A percentile compares a stretch with the other conserved stretches of the same genome.
These are phyloP conservation scores for Leucosporidium scottii DNA, from an alignment of 768 basidiomycete species.

Conservation along the genomic window DNA sequence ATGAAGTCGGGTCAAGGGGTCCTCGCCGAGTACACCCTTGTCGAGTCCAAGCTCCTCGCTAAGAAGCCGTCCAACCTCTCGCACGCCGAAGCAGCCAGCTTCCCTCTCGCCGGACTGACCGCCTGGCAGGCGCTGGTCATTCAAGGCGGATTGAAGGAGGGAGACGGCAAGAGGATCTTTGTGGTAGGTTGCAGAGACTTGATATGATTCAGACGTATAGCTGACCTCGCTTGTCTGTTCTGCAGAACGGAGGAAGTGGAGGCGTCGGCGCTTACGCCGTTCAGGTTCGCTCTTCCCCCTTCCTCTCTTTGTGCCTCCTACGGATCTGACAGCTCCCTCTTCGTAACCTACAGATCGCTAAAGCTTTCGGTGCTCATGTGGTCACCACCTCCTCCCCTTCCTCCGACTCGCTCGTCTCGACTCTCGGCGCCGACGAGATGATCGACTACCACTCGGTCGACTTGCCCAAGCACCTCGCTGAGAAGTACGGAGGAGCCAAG, in stretches of 20 bases:
- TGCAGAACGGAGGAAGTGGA: slow-evolving; percentile 25
- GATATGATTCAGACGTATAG: neutral
- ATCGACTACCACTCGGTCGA: slow-evolving; percentile 21
- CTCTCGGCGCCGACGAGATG: slow-evolving; percentile 5
- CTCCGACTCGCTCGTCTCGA: slow-evolving; percentile 15
- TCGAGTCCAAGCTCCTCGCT: slow-evolving; percentile 47
- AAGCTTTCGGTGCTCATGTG: slow-evolving; percentile 22
- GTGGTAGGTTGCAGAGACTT: slow-evolving; percentile 3
- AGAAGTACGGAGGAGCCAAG: neutral
- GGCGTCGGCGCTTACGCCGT: slow-evolving; percentile 17
- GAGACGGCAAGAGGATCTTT: slow-evolving; percentile 14
- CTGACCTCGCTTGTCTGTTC: neutral
- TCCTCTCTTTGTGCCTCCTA: too few relatives aligned
- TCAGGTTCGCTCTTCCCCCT: neutral
- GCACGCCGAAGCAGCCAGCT: slow-evolving; percentile 56
- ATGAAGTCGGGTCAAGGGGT: slow-evolving; percentile 50
- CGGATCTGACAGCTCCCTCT: too few relatives aligned
- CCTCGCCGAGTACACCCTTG: slow-evolving; percentile 53
- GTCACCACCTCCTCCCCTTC: slow-evolving; percentile 26
- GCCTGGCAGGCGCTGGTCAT: slow-evolving; percentile 55
- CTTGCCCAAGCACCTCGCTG: slow-evolving; percentile 6
- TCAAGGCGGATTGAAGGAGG: slow-evolving; percentile 34
- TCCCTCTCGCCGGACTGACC: slow-evolving; percentile 56
- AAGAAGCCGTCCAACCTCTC: slow-evolving; percentile 51
- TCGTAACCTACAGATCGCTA: too few relatives aligned